Percentiles rank a stretch among this genome's conserved stretches.
Evolutionary conservation across 495 filamentous ascomycete species (phyloP).

Genomic region (Glonium stellatum): DNA sequence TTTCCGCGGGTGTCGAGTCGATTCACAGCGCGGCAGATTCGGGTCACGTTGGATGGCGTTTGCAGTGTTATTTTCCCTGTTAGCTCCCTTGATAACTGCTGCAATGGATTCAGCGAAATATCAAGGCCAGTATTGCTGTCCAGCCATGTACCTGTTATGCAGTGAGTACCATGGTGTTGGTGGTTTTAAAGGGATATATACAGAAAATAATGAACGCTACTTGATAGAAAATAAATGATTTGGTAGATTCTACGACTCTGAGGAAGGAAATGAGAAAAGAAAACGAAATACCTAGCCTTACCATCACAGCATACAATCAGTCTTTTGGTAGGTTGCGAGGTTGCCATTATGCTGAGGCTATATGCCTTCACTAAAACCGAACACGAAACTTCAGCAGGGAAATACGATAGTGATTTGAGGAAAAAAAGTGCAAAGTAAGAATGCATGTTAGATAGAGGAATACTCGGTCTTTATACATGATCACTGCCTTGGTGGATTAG

Average conservation of each 20-base stretch:
- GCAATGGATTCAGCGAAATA: background rate
- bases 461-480: too few relatives aligned
- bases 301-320: conserved; percentile 2
- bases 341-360: background rate
- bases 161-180: background rate
- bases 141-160: conserved; percentile 20
- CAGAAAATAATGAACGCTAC: background rate
- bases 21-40: conserved; percentile 30
- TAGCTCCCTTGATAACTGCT: background rate
- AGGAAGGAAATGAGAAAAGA: too few relatives aligned
- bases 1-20: conserved; percentile 26
- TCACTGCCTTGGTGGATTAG: too few relatives aligned
- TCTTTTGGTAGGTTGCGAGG: background rate
- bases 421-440: too few relatives aligned
- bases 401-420: too few relatives aligned
- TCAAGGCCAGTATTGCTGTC: conserved; percentile 24
- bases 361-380: too few relatives aligned
- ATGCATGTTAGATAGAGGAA: too few relatives aligned
- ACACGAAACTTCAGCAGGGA: too few relatives aligned
- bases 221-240: too few relatives aligned
- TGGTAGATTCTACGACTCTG: too few relatives aligned
- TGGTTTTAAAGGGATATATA: background rate
- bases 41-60: conserved; percentile 32
- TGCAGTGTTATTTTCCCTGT: conserved; percentile 19
- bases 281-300: background rate